Conservation (phyloP, 176 grass and related monocot species). For the Calamus simplicifolius region DNA sequence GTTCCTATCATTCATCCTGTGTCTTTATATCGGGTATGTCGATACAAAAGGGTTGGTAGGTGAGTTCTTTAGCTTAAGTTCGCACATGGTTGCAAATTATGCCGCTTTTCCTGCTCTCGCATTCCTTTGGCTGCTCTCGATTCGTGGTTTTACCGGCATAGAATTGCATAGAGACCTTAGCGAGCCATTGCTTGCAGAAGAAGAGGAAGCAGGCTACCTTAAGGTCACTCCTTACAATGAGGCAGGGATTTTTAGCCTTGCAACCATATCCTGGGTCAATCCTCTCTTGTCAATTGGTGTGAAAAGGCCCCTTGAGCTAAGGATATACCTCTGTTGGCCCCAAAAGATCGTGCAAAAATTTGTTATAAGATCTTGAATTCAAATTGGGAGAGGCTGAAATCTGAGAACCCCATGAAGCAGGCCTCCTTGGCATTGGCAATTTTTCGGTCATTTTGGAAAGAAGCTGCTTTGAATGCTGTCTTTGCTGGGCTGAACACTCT, state of each 20-base stretch:
- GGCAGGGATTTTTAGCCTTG: conserved; percentile 71
- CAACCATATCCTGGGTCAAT: conserved; percentile 62
- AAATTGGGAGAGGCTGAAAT: conserved; percentile 53
- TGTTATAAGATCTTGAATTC: conserved; percentile 71
- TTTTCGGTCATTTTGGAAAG: conserved; percentile 67
- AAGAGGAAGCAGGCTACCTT: conserved; percentile 48
- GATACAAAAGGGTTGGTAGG: conserved; percentile 30
- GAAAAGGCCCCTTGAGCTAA: conserved; percentile 67
- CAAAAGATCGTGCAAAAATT: conserved; percentile 68
- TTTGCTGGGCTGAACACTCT: conserved; percentile 81
- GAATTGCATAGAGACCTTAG: conserved; percentile 29
- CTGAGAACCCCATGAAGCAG: conserved; percentile 32
- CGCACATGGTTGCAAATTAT: conserved; percentile 60
- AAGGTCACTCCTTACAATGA: conserved; percentile 60
- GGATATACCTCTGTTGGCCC: conserved; percentile 75
- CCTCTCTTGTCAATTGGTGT: conserved; percentile 52
- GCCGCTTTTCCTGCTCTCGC: conserved; percentile 42
- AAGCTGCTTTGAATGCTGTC: conserved; percentile 48
- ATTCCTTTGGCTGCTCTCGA: conserved; percentile 60
- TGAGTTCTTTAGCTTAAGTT: conserved; percentile 20
- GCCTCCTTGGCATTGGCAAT: conserved; percentile 61
- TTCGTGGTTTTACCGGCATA: conserved; percentile 64
- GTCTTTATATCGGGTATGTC: conserved; percentile 39
- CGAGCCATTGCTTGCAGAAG: conserved; percentile 43
- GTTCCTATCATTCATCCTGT: conserved; percentile 65